Evolutionary conservation across 2,329 filamentous ascomycete genomes (phyloP).

Genomic region (Knufia fluminis): DNA sequence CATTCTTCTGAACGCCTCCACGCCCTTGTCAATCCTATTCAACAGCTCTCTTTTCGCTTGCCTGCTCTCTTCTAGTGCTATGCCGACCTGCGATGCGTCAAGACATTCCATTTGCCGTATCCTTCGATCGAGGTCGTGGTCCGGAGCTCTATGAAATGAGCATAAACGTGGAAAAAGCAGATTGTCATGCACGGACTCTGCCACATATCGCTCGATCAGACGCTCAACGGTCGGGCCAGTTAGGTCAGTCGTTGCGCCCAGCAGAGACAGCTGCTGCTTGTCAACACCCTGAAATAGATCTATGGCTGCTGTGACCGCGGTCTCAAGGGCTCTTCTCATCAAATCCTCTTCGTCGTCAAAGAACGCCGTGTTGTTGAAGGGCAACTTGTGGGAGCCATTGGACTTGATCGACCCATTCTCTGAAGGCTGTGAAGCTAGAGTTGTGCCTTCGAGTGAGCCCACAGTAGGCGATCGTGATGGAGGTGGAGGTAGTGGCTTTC

Average conservation of each 20-base stretch:
- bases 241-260: slow-evolving; percentile 86
- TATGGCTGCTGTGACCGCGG: slow-evolving; percentile 83
- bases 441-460: slow-evolving; percentile 10
- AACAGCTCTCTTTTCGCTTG: slow-evolving; percentile 74
- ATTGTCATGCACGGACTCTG: slow-evolving; percentile 79
- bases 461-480: slow-evolving; percentile 33
- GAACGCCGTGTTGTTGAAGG: slow-evolving; percentile 56
- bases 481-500: slow-evolving; percentile 71
- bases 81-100: slow-evolving; percentile 89
- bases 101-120: slow-evolving; percentile 89
- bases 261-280: slow-evolving; percentile 82
- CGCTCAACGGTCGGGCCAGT: slow-evolving; percentile 87
- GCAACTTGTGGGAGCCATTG: slow-evolving; percentile 34
- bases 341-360: slow-evolving; percentile 85
- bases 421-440: slow-evolving; percentile 23
- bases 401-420: slow-evolving; percentile 24
- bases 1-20: slow-evolving; percentile 86
- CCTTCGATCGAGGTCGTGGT: slow-evolving; percentile 77
- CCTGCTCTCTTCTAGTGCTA: slow-evolving; percentile 69
- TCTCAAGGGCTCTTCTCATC: slow-evolving; percentile 82
- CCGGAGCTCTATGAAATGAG: slow-evolving; percentile 67
- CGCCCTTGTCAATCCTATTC: slow-evolving; percentile 63
- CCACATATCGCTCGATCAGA: slow-evolving; percentile 87
- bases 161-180: slow-evolving; percentile 77
- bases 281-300: slow-evolving; percentile 94